These are phyloP conservation scores for Trichoderma oligosporum DNA, from an alignment of 2,329 filamentous ascomycete species.

Conservation along the genomic window DNA sequence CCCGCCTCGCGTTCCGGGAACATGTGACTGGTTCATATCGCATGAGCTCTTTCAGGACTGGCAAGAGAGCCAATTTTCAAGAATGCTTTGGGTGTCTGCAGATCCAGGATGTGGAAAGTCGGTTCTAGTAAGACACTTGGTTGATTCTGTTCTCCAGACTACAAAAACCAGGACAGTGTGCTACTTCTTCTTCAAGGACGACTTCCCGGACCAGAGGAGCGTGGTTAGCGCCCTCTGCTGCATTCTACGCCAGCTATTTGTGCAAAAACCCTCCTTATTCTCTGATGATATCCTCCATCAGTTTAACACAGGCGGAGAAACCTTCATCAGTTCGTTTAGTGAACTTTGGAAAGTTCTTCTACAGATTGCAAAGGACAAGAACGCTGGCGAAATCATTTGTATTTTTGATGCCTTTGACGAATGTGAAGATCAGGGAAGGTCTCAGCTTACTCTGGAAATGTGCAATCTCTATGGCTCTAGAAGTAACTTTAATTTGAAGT, in stretches of 20 bases:
- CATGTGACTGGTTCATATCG: constrained; percentile 23
- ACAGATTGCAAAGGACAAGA: constrained; percentile 9
- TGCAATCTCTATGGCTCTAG: constrained; percentile 25
- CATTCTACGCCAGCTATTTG: constrained; percentile 39
- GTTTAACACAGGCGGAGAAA: constrained; percentile 22
- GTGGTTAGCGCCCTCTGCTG: constrained; percentile 31
- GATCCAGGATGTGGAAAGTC: constrained; percentile 45
- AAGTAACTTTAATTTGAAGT: constrained; percentile 30
- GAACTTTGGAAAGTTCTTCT: constrained; percentile 34
- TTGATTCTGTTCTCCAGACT: constrained; percentile 30
- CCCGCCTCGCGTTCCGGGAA: constrained; percentile 12
- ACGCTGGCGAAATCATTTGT: constrained; percentile 30
- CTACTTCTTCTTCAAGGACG: constrained; percentile 47
- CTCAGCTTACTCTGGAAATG: constrained; percentile 27
- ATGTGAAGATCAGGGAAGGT: constrained; percentile 28
- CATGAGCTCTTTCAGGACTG: constrained; percentile 18
- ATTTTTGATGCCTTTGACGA: constrained; percentile 43
- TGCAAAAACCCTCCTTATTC: constrained; percentile 24
- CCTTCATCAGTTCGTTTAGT: constrained; percentile 24
- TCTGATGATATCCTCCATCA: constrained; percentile 23
- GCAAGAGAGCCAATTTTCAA: background rate
- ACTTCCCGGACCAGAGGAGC: constrained; percentile 35
- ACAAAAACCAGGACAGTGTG: constrained; percentile 27
- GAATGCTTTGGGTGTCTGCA: constrained; percentile 34
- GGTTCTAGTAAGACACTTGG: constrained; percentile 37